phyloP scores from a whole-genome alignment of 2,329 filamentous ascomycete species.

The Camillea tinctor region DNA sequence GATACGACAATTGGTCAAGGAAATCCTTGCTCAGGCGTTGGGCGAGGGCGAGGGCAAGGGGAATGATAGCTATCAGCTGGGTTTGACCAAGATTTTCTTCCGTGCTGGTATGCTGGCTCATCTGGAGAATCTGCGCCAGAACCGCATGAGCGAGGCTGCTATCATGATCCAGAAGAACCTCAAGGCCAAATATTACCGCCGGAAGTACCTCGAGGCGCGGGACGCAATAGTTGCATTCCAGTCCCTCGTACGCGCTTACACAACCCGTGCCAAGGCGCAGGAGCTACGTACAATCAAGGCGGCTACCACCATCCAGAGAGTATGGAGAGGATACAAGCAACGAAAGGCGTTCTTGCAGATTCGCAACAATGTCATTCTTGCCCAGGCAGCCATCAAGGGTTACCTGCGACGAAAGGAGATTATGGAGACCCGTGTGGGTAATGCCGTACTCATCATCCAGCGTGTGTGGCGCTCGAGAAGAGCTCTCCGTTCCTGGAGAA shows the following conservation, averaged over 20 bases:
- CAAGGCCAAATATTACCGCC: slow-evolving; percentile 90
- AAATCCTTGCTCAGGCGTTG: slow-evolving; percentile 84
- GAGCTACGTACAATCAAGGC: slow-evolving; percentile 81
- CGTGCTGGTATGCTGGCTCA: slow-evolving; percentile 98
- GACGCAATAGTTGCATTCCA: slow-evolving; percentile 79
- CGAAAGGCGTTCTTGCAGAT: slow-evolving; percentile 76
- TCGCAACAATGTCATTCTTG: slow-evolving; percentile 79
- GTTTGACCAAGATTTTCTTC: slow-evolving; percentile 99
- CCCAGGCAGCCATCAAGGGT: slow-evolving; percentile 89
- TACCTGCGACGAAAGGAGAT: slow-evolving; percentile 88
- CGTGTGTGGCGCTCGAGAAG: slow-evolving; percentile 81
- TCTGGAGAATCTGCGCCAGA: slow-evolving; percentile 89
- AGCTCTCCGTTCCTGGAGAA: slow-evolving; percentile 77
- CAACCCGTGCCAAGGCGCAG: slow-evolving; percentile 74
- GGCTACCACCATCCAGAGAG: slow-evolving; percentile 89
- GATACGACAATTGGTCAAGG: slow-evolving; percentile 90
- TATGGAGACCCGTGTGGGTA: slow-evolving; percentile 88
- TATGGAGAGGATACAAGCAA: slow-evolving; percentile 92
- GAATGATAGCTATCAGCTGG: slow-evolving; percentile 93
- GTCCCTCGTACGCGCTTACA: slow-evolving; percentile 71
- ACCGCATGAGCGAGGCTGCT: slow-evolving; percentile 85
- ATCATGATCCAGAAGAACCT: slow-evolving; percentile 99
- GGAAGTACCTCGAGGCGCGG: slow-evolving; percentile 83
- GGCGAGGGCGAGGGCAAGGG: slow-evolving; percentile 73
- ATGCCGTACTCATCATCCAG: slow-evolving; percentile 88